Conservation (phyloP, 2,329 filamentous ascomycete species). For the Fusarium avenaceum region DNA sequence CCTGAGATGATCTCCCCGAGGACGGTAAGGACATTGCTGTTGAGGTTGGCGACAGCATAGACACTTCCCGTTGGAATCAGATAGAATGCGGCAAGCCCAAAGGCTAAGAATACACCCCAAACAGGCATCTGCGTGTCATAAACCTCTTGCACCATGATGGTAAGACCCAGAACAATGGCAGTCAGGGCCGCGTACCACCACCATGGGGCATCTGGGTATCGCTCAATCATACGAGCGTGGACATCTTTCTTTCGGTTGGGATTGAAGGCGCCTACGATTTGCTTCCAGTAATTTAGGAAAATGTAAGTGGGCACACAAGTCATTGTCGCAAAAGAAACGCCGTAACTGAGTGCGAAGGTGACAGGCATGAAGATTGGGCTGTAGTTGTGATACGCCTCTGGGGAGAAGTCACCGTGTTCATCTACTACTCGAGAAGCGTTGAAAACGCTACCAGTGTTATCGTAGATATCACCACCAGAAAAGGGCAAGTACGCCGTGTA, state of each 20-base stretch:
- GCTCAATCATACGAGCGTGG: slow-evolving; percentile 2
- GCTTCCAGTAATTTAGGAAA: slow-evolving; percentile 9
- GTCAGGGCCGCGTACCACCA: slow-evolving; percentile 11
- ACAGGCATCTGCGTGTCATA: slow-evolving; percentile 10
- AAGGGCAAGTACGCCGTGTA: neutral
- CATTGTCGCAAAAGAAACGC: slow-evolving; percentile 5
- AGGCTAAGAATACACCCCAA: slow-evolving; percentile 6
- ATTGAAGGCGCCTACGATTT: neutral
- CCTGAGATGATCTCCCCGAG: slow-evolving; percentile 3
- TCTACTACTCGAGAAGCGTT: neutral
- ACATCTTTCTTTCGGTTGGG: neutral
- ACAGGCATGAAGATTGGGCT: slow-evolving; percentile 4
- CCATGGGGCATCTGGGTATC: neutral
- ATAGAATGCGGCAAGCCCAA: neutral
- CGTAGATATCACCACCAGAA: neutral
- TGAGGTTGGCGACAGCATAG: neutral
- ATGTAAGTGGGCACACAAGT: slow-evolving; percentile 8
- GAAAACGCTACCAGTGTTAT: neutral
- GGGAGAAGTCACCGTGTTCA: neutral
- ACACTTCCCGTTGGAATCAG: neutral
- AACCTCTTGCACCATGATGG: slow-evolving; percentile 7
- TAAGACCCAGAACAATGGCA: neutral
- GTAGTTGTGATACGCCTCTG: neutral
- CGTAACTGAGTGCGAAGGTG: slow-evolving; percentile 2
- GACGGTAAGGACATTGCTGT: slow-evolving; percentile 1